Evolutionary conservation across 768 basidiomycete species (phyloP).

Genomic region (Tubosaeta sp.): DNA sequence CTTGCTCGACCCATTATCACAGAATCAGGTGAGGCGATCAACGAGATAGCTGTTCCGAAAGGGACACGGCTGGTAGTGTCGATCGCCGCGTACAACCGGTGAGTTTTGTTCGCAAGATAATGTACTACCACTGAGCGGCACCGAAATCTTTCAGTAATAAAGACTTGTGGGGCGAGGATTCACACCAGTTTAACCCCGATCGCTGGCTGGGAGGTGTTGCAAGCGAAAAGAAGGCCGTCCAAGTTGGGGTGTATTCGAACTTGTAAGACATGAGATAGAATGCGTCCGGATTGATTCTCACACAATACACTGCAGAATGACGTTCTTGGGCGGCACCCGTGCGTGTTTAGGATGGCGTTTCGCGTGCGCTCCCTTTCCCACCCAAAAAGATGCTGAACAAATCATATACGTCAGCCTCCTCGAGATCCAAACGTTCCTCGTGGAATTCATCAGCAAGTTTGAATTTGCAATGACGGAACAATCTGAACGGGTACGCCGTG

Average conservation of each 20-base stretch:
- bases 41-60: constrained; percentile 16
- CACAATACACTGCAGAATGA: constrained; percentile 20
- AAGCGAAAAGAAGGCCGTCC: constrained; percentile 14
- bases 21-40: constrained; percentile 35
- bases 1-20: not conserved
- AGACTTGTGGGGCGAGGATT: constrained; percentile 30
- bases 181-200: constrained; percentile 30
- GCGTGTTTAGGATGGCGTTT: constrained; percentile 31
- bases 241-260: constrained; percentile 28
- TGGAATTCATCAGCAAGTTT: constrained; percentile 50
- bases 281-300: not conserved
- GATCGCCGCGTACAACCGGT: constrained; percentile 29
- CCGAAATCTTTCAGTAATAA: constrained; percentile 13
- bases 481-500: constrained; percentile 26
- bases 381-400: not conserved
- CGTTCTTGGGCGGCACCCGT: constrained; percentile 23
- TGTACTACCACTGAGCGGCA: not conserved
- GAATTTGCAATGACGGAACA: constrained; percentile 40
- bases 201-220: constrained; percentile 22
- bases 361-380: constrained; percentile 16
- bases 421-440: constrained; percentile 58
- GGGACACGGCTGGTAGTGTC: constrained; percentile 32
- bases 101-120: no score
- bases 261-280: constrained; percentile 12
- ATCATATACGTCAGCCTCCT: constrained; percentile 27